Evolutionary conservation across 768 basidiomycete genomes (phyloP).

Genomic region (Lactarius quietus): DNA sequence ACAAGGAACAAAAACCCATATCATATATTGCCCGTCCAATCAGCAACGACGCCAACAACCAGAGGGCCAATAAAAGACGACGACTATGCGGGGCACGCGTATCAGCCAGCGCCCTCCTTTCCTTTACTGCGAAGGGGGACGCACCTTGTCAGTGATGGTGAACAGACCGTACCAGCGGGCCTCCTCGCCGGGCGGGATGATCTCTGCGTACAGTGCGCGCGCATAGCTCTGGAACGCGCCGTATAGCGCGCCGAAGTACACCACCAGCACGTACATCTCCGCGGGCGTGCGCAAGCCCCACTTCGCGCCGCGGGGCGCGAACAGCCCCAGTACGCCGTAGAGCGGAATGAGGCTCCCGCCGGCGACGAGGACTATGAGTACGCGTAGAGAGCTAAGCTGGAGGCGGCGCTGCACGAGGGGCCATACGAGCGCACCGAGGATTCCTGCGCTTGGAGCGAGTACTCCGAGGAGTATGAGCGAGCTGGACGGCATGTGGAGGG

Average conservation of each 20-base stretch:
- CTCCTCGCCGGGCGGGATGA: constrained; percentile 86
- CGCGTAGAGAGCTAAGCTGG: constrained; percentile 60
- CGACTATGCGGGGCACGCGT: constrained; percentile 53
- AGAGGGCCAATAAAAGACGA: constrained; percentile 91
- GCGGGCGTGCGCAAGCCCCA: constrained; percentile 72
- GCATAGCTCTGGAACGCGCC: constrained; percentile 93
- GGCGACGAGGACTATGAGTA: constrained; percentile 64
- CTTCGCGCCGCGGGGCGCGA: constrained; percentile 43
- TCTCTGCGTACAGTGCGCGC: constrained; percentile 78
- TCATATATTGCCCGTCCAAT: constrained; percentile 87
- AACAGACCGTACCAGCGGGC: constrained; percentile 87
- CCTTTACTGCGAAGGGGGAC: background rate
- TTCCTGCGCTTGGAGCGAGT: constrained; percentile 73
- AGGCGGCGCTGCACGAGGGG: constrained; percentile 65
- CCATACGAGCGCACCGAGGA: constrained; percentile 80
- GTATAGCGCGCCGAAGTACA: constrained; percentile 76
- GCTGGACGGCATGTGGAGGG: constrained; percentile 73
- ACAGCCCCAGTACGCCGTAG: constrained; percentile 82
- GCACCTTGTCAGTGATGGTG: constrained; percentile 86
- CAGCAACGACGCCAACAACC: constrained; percentile 83
- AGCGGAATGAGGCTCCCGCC: constrained; percentile 65
- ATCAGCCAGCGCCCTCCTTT: background rate
- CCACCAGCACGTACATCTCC: constrained; percentile 83
- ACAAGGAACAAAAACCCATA: constrained; percentile 88
- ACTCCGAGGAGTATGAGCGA: constrained; percentile 77